phyloP scores from a whole-genome alignment of 2,329 filamentous ascomycete species.

The Atkinsonella texensis region DNA sequence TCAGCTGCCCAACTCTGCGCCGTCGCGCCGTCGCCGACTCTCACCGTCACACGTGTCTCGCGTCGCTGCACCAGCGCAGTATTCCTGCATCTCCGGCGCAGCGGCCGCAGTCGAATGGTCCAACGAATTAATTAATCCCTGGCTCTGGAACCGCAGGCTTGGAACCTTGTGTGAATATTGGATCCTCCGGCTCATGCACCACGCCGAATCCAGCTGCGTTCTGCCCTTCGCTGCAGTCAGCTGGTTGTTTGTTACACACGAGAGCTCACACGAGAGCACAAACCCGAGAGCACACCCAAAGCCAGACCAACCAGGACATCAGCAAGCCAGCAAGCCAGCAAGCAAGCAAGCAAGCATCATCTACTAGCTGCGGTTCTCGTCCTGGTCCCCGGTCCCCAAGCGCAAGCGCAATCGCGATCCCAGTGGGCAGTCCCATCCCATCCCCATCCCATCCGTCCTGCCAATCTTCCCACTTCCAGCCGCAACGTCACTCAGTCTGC shows the following conservation, averaged over 20 bases:
- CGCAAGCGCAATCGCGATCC: neutral
- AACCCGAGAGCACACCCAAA: too few species aligned
- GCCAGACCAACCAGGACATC: too few species aligned
- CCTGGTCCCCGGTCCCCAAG: neutral
- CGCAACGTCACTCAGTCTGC: neutral
- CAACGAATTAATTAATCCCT: neutral
- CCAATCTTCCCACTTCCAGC: neutral
- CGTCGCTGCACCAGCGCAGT: neutral
- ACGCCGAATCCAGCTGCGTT: neutral
- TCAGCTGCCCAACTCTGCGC: neutral
- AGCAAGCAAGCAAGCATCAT: too few species aligned
- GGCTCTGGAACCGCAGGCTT: neutral
- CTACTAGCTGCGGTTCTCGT: too few species aligned
- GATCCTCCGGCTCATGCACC: neutral
- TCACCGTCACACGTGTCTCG: conserved; percentile 10
- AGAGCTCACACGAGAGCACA: neutral
- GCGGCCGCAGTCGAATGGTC: neutral
- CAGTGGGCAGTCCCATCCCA: neutral
- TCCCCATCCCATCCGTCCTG: neutral
- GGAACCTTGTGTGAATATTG: neutral
- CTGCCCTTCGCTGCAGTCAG: neutral
- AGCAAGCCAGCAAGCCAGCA: too few species aligned
- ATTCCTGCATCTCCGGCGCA: neutral
- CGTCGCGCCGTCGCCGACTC: conserved; percentile 2
- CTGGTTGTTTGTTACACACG: too few species aligned